Conservation (phyloP, 371 early-diverging fungal species). For the Mortierella sp. region DNA sequence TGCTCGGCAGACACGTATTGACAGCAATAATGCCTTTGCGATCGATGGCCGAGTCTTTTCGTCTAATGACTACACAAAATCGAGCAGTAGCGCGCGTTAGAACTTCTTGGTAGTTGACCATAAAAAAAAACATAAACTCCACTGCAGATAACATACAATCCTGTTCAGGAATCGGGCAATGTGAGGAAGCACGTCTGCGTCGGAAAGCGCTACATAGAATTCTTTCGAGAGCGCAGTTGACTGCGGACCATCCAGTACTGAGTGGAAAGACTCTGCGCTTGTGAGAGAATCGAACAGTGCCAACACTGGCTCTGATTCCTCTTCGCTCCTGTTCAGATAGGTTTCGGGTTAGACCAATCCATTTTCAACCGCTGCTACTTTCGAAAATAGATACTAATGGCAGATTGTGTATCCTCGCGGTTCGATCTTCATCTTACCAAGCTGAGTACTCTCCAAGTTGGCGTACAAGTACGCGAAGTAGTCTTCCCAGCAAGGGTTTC, state of each 20-base stretch:
- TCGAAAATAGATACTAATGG: background rate
- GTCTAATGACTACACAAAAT: constrained; percentile 31
- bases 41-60: constrained; percentile 29
- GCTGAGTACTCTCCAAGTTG: constrained; percentile 15
- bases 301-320: constrained; percentile 17
- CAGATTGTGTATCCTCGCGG: no score
- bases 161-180: constrained; percentile 16
- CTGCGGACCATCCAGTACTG: background rate
- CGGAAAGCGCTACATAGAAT: background rate
- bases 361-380: background rate
- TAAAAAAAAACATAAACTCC: no score
- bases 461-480: constrained; percentile 12
- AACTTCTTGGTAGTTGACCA: background rate
- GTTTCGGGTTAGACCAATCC: no score
- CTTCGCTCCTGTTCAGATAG: constrained; percentile 23
- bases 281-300: constrained; percentile 20
- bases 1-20: constrained; percentile 25
- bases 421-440: no score
- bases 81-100: no score
- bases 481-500: constrained; percentile 10
- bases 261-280: background rate
- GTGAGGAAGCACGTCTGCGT: constrained; percentile 5
- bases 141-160: constrained; percentile 15
- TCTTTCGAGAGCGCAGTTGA: background rate
- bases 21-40: constrained; percentile 16